A percentile compares a stretch with the other conserved stretches of the same genome.
phyloP scores from a whole-genome alignment of 2,329 filamentous ascomycete species.

The Colletotrichum nymphaeae region DNA sequence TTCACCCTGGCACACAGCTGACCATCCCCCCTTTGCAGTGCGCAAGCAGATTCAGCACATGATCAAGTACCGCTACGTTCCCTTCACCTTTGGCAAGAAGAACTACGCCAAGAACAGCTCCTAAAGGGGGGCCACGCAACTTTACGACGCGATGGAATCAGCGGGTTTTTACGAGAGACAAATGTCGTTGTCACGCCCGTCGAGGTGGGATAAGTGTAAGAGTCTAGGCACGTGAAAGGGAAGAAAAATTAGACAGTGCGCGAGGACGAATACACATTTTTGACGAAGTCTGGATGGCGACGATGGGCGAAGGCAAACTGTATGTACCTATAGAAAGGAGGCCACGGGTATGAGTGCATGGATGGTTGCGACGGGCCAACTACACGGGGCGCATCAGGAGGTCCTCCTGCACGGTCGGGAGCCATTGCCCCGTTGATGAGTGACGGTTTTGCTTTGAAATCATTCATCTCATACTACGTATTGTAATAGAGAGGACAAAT shows the following conservation, averaged over 20 bases:
- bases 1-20: slow-evolving; percentile 1
- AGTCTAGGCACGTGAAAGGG: slow-evolving; percentile 20
- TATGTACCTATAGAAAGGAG: slow-evolving; percentile 9
- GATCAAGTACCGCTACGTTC: slow-evolving; percentile 99
- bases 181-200: background rate
- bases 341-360: slow-evolving; percentile 21
- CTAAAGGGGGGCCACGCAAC: slow-evolving; percentile 36
- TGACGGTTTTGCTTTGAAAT: slow-evolving; percentile 30
- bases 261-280: slow-evolving; percentile 9
- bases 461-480: slow-evolving; percentile 32
- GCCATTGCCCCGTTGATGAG: slow-evolving; percentile 26
- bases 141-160: slow-evolving; percentile 19
- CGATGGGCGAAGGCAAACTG: slow-evolving; percentile 30
- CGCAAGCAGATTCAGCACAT: slow-evolving; percentile 99
- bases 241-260: slow-evolving; percentile 23
- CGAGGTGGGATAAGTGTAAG: slow-evolving; percentile 4
- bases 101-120: slow-evolving; percentile 77
- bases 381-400: slow-evolving; percentile 28
- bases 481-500: slow-evolving; percentile 32
- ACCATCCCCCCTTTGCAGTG: slow-evolving; percentile 67
- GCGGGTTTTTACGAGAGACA: background rate
- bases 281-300: slow-evolving; percentile 14
- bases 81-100: slow-evolving; percentile 91
- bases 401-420: slow-evolving; percentile 22
- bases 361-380: slow-evolving; percentile 31